Base-by-base conservation (phyloP, 2,329 filamentous ascomycete genomes). In the Leptographium lundbergii region DNA sequence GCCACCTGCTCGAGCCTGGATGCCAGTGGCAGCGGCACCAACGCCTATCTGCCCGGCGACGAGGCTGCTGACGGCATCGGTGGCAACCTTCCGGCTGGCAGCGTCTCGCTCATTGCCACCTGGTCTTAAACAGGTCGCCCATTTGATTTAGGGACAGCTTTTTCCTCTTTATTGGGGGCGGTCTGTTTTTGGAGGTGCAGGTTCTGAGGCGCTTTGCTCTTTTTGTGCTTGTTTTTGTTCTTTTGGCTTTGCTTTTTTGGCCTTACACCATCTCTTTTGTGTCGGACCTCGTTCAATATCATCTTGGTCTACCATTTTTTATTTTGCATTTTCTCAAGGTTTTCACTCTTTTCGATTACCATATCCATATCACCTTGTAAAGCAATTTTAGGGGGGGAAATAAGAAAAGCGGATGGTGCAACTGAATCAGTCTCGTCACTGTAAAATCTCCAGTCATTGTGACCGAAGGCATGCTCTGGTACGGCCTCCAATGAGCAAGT, bases 11-110 rank as follows among this genome's bases (percentile, higher is more conserved):
- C 71, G 9, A 68, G 62, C 47, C 71, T 73, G 59, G 59, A 62
- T 57, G 62, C 63, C 54, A 67, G 64, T 57, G 70, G 69, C 60
- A 29, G 59, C 27, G 67, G 65, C 58, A 59, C 58, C 61, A 72
- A 72, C 64, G 70, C 70, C 50, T 73, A 71, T 65, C 67, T 67
- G 57, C 64, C 62, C n/a, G 68, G 68, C 50, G 67, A 69, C 63
- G 69, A 70, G 62, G 66, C 58, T 11, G 50, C 58, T 6, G 70
- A 72, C 54, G 71, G 71, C 52, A 63, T 71, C 57, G 71, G 71
- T 29, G 67, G 70, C 62, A 72, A 72, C 69, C 63, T 69, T 42
- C 5, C 55, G 2, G 39, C 66, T n/a, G 68, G 68, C 57, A 24
- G 32, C 54, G 61, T 65, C 39, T 47, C 59, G 13, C 63, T 65